phyloP scores from a whole-genome alignment of 495 filamentous ascomycete genomes.

The Cryomyces minteri region DNA sequence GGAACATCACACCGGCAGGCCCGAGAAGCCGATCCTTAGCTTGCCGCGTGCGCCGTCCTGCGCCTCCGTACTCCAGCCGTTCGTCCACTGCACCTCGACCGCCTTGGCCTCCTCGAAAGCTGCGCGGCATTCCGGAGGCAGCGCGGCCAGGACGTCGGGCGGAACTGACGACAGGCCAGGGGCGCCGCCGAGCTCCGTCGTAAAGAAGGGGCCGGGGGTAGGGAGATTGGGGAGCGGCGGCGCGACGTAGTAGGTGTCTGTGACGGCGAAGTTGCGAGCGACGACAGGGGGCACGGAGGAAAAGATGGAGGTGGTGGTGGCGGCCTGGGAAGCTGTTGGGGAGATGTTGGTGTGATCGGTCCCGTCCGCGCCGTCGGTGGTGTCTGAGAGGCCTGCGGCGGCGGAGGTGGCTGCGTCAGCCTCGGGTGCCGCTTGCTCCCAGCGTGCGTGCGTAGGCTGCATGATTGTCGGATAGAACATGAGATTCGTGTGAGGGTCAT shows the following conservation, averaged over 20 bases:
- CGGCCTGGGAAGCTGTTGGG: background rate
- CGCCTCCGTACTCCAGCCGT: conserved; percentile 45
- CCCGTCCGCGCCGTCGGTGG: conserved; percentile 7
- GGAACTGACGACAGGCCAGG: conserved; percentile 46
- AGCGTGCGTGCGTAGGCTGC: conserved; percentile 74
- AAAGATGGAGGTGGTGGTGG: conserved; percentile 28
- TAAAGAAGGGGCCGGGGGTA: conserved; percentile 45
- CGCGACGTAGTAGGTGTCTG: conserved; percentile 48
- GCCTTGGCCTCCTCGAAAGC: conserved; percentile 46
- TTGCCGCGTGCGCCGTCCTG: conserved; percentile 27
- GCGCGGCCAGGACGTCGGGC: conserved; percentile 45
- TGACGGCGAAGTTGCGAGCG: conserved; percentile 54
- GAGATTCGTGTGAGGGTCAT: conserved; percentile 82
- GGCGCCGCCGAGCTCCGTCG: conserved; percentile 37
- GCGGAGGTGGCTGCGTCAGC: background rate
- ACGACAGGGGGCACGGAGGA: conserved; percentile 42
- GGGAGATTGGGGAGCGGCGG: conserved; percentile 39
- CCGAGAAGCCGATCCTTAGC: conserved; percentile 25
- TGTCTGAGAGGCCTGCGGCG: background rate
- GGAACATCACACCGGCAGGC: background rate
- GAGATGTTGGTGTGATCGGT: background rate
- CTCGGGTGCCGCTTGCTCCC: conserved; percentile 33
- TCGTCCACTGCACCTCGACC: conserved; percentile 53
- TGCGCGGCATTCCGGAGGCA: conserved; percentile 52
- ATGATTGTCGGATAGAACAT: conserved; percentile 76